These are phyloP conservation scores for Helotiales sp. DNA, from an alignment of 2,329 filamentous ascomycete genomes.

Conservation along the genomic window DNA sequence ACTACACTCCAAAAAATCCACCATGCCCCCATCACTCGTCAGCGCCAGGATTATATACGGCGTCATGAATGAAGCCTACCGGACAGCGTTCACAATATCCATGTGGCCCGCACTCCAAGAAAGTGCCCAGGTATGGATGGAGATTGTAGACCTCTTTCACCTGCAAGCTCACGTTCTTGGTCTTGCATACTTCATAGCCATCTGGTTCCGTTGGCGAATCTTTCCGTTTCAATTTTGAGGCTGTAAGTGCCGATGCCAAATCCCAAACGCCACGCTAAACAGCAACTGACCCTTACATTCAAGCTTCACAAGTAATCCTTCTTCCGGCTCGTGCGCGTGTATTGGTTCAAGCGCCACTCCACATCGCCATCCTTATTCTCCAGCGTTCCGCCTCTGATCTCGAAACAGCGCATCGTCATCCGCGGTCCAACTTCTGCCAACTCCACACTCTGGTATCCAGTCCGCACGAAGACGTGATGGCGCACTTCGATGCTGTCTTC, in stretches of 20 bases:
- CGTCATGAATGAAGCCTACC: conserved; percentile 16
- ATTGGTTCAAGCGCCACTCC: conserved; percentile 96
- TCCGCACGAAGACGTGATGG: conserved; percentile 93
- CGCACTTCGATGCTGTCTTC: conserved; percentile 93
- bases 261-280: conserved; percentile 43
- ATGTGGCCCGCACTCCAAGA: conserved; percentile 8
- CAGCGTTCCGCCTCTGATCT: conserved; percentile 87
- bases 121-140: conserved; percentile 4
- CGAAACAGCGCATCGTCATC: conserved; percentile 97
- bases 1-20: background rate
- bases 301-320: conserved; percentile 83
- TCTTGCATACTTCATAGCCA: conserved; percentile 2
- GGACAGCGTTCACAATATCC: conserved; percentile 4
- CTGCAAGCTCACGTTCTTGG: conserved; percentile 6
- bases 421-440: conserved; percentile 87
- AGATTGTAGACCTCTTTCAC: background rate
- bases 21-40: background rate
- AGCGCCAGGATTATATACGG: background rate
- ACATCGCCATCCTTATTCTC: conserved; percentile 96
- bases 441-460: conserved; percentile 87
- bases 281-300: conserved; percentile 28
- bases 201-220: conserved; percentile 21
- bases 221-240: conserved; percentile 12
- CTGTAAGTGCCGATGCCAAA: conserved; percentile 26
- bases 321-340: conserved; percentile 90